phyloP scores from a whole-genome alignment of 225 moss, liverwort and hornwort genomes.

The Thuidium tamariscinum region DNA sequence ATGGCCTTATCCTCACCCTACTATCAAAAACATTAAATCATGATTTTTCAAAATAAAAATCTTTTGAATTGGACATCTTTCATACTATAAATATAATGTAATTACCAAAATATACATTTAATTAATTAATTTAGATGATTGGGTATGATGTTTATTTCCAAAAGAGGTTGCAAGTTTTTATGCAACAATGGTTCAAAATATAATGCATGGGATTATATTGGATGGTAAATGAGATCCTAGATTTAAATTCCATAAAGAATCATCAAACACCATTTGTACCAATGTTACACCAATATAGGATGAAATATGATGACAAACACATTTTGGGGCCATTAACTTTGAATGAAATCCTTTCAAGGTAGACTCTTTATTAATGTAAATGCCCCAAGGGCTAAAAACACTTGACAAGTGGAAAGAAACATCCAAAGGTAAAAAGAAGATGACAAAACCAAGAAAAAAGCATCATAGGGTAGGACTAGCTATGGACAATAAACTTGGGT shows the following conservation, averaged over 20 bases:
- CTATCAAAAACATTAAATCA: background rate
- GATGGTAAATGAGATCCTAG: background rate
- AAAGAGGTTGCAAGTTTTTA: background rate
- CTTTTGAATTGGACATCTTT: background rate
- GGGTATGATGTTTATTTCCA: no score
- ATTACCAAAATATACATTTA: background rate
- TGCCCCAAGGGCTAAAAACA: fast-evolving
- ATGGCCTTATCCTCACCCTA: background rate
- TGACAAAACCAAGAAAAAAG: background rate
- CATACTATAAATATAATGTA: background rate
- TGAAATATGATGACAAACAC: background rate
- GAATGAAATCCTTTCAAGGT: fast-evolving
- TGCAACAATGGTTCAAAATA: background rate
- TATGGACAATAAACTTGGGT: fast-evolving
- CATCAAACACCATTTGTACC: no score
- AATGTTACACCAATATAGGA: background rate
- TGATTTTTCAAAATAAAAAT: background rate
- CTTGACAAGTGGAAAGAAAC: background rate
- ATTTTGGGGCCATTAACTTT: background rate
- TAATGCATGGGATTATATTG: background rate
- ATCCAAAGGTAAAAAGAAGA: fast-evolving
- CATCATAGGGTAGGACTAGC: fast-evolving
- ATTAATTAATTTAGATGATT: background rate
- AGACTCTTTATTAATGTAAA: background rate
- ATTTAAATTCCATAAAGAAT: background rate